These are phyloP conservation scores for Cystobasidium onofrii DNA, from an alignment of 768 basidiomycete genomes.

Conservation along the genomic window DNA sequence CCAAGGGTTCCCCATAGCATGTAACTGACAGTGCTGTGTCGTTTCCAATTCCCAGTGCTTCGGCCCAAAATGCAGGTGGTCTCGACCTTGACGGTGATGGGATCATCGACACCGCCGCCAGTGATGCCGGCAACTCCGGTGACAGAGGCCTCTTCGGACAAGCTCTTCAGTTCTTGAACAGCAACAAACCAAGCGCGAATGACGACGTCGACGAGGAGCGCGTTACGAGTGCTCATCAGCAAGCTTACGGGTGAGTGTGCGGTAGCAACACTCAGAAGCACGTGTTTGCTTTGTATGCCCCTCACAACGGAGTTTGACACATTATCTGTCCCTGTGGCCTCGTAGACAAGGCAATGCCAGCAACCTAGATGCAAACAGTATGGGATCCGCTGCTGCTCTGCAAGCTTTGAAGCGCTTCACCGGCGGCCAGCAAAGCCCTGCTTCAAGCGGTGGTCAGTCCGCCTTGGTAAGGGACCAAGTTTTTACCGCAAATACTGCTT, in stretches of 20 bases:
- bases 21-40: background rate
- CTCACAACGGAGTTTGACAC: background rate
- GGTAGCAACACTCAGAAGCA: background rate
- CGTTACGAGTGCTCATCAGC: slow-evolving; percentile 56
- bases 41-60: background rate
- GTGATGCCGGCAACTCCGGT: slow-evolving; percentile 13
- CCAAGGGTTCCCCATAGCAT: background rate
- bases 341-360: slow-evolving; percentile 52
- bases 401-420: slow-evolving; percentile 50
- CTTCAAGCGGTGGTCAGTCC: slow-evolving; percentile 5
- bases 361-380: slow-evolving; percentile 55
- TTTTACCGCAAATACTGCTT: background rate
- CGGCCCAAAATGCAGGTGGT: background rate
- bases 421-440: slow-evolving; percentile 13
- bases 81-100: background rate
- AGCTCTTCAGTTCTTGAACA: slow-evolving; percentile 30
- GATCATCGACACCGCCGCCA: slow-evolving; percentile 1
- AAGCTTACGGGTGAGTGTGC: background rate
- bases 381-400: slow-evolving; percentile 71
- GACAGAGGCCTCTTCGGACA: slow-evolving; percentile 22
- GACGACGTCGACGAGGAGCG: slow-evolving; percentile 61
- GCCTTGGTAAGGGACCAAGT: background rate
- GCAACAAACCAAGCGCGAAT: slow-evolving; percentile 51
- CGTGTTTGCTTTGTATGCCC: background rate
- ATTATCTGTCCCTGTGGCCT: slow-evolving; percentile 48